Base-by-base conservation (phyloP, 2,329 filamentous ascomycete genomes). In the Claviceps capensis region DNA sequence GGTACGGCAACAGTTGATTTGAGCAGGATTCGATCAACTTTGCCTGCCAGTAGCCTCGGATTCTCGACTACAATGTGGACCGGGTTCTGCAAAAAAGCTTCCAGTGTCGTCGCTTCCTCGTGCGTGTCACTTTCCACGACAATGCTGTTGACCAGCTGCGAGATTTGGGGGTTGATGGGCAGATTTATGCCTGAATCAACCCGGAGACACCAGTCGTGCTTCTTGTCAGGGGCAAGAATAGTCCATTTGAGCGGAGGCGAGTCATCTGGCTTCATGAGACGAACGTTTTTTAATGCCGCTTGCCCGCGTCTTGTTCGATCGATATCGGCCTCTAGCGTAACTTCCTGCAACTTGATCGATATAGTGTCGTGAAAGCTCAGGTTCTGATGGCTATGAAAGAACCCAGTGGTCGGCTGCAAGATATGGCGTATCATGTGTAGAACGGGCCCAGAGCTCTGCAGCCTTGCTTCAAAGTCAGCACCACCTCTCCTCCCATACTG, bases 121-220 rank as follows among this genome's bases (percentile, higher is more conserved):
- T 47, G 26, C 17, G 6, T 30, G 26, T 48, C 22, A 14, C 26
- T 17, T 7, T 23, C 17, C 11, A 67, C 36, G n/a, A 36, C 30
- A 2, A 66, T 52, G 23, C 52, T 59, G 22, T 58, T 53, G 13
- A 60, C 49, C 16, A 67, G 36, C 3, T 56, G 34, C 5, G 50
- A 49, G 34, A 65, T 55, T 2, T 52, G 47, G 3, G 26, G 7
- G 26, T 61, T 58, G 5, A 60, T 54, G 3, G 60, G 51, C 2
- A 53, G 48, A 57, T 37, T 6, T 36, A 60, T 55, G 53, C 55
- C 59, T 5, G 62, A 58, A 50, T 64, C 60, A 7, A 68, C 61
- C 49, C 57, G 58, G 40, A 69, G 53, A 47, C 56, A 64, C 67
- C 67, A 69, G 54, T 69, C 67, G 52, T 62, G 61, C 22, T 57